These are phyloP conservation scores for Clonostachys chloroleuca DNA, from an alignment of 2,329 filamentous ascomycete genomes.

Conservation along the genomic window DNA sequence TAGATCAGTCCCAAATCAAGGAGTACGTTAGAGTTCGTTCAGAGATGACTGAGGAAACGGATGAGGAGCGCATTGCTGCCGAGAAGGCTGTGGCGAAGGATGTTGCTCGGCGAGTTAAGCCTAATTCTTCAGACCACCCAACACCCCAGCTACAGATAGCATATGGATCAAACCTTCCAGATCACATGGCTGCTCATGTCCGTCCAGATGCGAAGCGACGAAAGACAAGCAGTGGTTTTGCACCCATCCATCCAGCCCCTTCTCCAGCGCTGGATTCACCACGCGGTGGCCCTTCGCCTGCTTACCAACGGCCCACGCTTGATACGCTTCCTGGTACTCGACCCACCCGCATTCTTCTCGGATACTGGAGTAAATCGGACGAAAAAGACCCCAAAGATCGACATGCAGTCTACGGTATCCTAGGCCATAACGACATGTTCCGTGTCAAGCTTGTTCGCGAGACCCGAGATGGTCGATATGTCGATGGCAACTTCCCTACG, in stretches of 20 bases:
- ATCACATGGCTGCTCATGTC: slow-evolving; percentile 24
- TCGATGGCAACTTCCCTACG: slow-evolving; percentile 55
- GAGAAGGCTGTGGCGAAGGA: slow-evolving; percentile 39
- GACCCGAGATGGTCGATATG: slow-evolving; percentile 53
- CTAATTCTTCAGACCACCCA: slow-evolving; percentile 37
- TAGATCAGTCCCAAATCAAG: slow-evolving; percentile 54
- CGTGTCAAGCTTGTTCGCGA: slow-evolving; percentile 57
- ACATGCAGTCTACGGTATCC: slow-evolving; percentile 59
- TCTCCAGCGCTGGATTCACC: slow-evolving; percentile 6
- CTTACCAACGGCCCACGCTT: slow-evolving; percentile 7
- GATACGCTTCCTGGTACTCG: slow-evolving; percentile 46
- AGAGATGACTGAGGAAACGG: slow-evolving; percentile 24
- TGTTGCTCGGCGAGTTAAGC: slow-evolving; percentile 36
- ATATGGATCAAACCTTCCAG: slow-evolving; percentile 44
- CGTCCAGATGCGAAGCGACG: slow-evolving; percentile 43
- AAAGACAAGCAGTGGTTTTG: slow-evolving; percentile 30
- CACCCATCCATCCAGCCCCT: slow-evolving; percentile 21
- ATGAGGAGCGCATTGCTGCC: slow-evolving; percentile 17
- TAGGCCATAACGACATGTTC: slow-evolving; percentile 61
- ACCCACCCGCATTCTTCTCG: slow-evolving; percentile 53
- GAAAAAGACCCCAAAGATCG: slow-evolving; percentile 41
- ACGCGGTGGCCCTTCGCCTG: background rate
- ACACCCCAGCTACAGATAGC: slow-evolving; percentile 37
- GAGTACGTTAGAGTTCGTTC: slow-evolving; percentile 56
- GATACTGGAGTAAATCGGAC: slow-evolving; percentile 54